Conservation (phyloP, 202 grass and related monocot species). For the Zizania palustris region DNA sequence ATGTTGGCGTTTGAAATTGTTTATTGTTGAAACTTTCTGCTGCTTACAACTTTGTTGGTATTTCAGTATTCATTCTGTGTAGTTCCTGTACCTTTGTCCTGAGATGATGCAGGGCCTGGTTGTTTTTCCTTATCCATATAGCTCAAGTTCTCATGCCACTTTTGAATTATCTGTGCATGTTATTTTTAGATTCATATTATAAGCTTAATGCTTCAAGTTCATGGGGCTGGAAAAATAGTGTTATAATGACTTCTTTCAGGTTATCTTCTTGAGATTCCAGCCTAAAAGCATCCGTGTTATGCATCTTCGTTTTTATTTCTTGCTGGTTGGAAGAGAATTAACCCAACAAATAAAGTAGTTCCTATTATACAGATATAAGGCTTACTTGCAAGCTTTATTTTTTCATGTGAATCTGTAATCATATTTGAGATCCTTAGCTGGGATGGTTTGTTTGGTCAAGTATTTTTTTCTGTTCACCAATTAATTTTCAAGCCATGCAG, state of each 20-base stretch:
- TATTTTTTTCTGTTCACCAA: background rate
- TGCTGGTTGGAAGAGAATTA: background rate
- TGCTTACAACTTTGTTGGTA: conserved; percentile 13
- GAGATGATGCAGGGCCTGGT: no score
- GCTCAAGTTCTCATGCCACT: background rate
- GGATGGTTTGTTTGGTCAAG: background rate
- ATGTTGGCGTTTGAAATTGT: background rate
- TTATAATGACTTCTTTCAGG: background rate
- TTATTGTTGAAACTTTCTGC: background rate
- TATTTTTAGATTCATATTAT: background rate
- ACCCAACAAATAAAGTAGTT: background rate
- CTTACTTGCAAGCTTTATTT: background rate
- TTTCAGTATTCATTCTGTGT: background rate
- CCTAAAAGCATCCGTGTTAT: conserved; percentile 1
- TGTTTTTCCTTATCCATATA: background rate
- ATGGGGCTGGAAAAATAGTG: background rate
- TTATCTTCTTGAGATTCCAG: conserved; percentile 6
- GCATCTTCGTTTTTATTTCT: background rate
- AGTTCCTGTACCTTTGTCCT: background rate
- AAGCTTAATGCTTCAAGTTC: background rate
- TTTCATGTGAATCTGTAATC: background rate
- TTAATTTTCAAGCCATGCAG: background rate
- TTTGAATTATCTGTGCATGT: background rate
- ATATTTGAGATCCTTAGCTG: background rate
- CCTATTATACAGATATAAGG: background rate